Evolutionary conservation across 345 rosid genomes (phyloP), one percentile per base, ranked within the genome.

Genomic region (Rhodamnia argentea): DNA sequence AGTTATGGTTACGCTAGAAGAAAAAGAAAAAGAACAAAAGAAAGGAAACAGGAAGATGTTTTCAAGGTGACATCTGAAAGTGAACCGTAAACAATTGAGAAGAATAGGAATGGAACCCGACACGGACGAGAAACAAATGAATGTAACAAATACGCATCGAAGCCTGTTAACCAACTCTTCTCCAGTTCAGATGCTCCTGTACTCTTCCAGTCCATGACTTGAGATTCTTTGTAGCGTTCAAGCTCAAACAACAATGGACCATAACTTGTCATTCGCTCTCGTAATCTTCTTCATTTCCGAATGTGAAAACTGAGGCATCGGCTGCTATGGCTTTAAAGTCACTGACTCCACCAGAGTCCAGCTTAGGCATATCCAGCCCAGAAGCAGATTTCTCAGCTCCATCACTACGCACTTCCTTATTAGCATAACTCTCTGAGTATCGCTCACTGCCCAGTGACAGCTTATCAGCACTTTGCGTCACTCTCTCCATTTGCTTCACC

Each of bases 271-370:
- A 92, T 22, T 95, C 98, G 54, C 98, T 96, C 86, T 93, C 96
- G 26, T 89, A 94, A 85, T 96, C 97, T 82, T 96, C 98, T 9
- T 95, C 98, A 51, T 96, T 97, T 81, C 98, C 99, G 51, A 96
- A 95, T 47, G 92, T 90, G 87, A 96, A 97, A 56, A 97, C 98
- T 2, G 96, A 97, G 24, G 98, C 96, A 83, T 95, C 99, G 29
- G 99, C 98, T 74, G 99, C 98, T 60, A 95, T 94, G 83, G 94
- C 94, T 84, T 95, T 96, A 84, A 97, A 92, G 86, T 95, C 92
- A 75, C 93, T 96, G 52, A 87, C 91, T 18, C 87, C 91, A 2
- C 91, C 90, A 70, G 78, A 32, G 47, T 70, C 78, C 22, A 22
- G 24, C 64, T 85, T 83, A 4, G 86, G 55, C 64, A 51, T 83